These are phyloP conservation scores for Coemansia sp. DNA, from an alignment of 192 early-diverging fungal species.

Conservation along the genomic window DNA sequence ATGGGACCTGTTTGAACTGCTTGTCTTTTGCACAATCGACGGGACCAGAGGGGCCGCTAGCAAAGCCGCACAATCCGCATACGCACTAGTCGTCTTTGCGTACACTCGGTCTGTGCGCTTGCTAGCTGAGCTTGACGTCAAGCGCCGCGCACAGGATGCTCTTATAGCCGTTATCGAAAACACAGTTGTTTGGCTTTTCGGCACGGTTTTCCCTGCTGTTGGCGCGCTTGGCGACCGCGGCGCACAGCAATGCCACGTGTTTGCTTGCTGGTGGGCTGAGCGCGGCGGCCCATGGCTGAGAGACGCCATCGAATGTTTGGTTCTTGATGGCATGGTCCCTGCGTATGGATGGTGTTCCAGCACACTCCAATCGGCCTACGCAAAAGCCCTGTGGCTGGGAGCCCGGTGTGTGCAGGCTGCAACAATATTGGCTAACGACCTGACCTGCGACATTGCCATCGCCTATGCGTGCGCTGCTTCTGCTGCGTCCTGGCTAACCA, in stretches of 20 bases:
- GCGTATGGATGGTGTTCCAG: background rate
- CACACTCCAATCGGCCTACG: background rate
- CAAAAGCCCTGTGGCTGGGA: slow-evolving; percentile 24
- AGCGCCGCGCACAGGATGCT: slow-evolving; percentile 10
- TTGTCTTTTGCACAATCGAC: slow-evolving; percentile 46
- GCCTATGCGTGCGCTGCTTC: slow-evolving; percentile 2
- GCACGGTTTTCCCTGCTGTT: slow-evolving; percentile 20
- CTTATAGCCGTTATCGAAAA: slow-evolving; percentile 25
- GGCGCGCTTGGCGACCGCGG: slow-evolving; percentile 6
- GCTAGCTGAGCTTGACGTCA: slow-evolving; percentile 9
- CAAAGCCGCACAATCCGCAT: background rate
- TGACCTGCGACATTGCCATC: slow-evolving; percentile 18
- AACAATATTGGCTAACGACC: slow-evolving; percentile 19
- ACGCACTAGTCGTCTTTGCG: background rate
- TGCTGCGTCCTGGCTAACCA: slow-evolving; percentile 10
- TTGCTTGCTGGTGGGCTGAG: slow-evolving; percentile 33
- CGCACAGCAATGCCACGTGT: background rate
- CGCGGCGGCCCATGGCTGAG: slow-evolving; percentile 22
- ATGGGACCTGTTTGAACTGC: slow-evolving; percentile 47
- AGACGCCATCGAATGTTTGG: slow-evolving; percentile 22
- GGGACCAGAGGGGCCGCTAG: background rate
- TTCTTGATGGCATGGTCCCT: slow-evolving; percentile 26
- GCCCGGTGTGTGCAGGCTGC: slow-evolving; percentile 14
- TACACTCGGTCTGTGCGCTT: slow-evolving; percentile 1
- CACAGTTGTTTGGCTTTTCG: slow-evolving; percentile 39